Base-by-base conservation (phyloP, 2,329 filamentous ascomycete species). In the Aspergillus latus region DNA sequence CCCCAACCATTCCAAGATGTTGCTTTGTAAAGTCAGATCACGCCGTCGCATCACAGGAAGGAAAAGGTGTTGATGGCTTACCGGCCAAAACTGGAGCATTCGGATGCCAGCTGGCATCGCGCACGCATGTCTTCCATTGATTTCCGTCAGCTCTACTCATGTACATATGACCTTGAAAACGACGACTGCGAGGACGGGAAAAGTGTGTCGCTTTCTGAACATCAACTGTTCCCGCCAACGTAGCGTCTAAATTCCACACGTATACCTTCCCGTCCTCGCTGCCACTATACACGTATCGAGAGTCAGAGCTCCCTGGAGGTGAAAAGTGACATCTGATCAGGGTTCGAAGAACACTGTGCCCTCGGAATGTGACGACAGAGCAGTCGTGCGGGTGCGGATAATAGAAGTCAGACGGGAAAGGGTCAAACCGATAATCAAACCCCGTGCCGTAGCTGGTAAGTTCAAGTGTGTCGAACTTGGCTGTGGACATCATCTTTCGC, bases 311-410 rank as follows among this genome's bases (percentile, higher is more conserved):
- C 9, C 83, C 85, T 0, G 90, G 86, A 0, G 94, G 94, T 32
- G 90, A 94, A 75, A 99, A 99, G 74, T 97, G 93, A 68, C 94
- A 97, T 59, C 94, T 83, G 64, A 97, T 97, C 40, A 97, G 80
- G 1, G 94, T 97, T 66, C 90, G 88, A 59, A 95, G 82, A 10
- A 99, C 91, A 60, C 84, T 84, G 75, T 99, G 94, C 8, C 93
- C 93, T 28, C 91, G 85, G 80, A 95, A 97, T 0, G 93, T 97
- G 46, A 97, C 94, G 2, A 97, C 78, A 1, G 89, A 95, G 77
- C 93, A 96, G 73, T 97, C 94, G 66, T 92, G 76, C 0, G 88
- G 88, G 71, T 97, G 88, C 1, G 86, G 85, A 8, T 75, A 71
- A 64, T 83, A 86, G 52, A 80, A 76, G 7, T 78, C 73, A 4